Conservation (phyloP, 352 stramenopile genomes). For the Pelagophyceae sp. region DNA sequence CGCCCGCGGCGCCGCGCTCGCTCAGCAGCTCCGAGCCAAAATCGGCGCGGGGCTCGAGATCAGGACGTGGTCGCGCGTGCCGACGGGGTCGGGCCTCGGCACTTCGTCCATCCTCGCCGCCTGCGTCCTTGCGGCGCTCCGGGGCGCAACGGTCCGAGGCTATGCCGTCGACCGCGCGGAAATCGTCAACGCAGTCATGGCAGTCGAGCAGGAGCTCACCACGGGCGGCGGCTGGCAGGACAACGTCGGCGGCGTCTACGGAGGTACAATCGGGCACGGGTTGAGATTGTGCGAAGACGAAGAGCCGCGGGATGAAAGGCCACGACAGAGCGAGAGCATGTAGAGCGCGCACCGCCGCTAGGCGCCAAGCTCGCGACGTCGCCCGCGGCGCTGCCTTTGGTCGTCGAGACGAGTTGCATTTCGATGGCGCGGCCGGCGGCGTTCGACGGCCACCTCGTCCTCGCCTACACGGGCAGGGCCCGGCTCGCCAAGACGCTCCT, state of each 20-base stretch:
- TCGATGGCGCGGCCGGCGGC: neutral
- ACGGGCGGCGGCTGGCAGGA: slow-evolving; percentile 64
- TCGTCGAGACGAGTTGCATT: slow-evolving; percentile 31
- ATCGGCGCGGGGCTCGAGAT: slow-evolving; percentile 46
- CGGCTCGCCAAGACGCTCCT: slow-evolving; percentile 52
- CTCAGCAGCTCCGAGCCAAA: slow-evolving; percentile 41
- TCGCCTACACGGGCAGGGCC: slow-evolving; percentile 46
- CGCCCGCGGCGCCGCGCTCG: slow-evolving; percentile 29
- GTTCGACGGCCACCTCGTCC: slow-evolving; percentile 34
- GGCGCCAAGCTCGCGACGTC: slow-evolving; percentile 45
- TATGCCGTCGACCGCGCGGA: slow-evolving; percentile 27
- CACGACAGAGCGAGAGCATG: too few relatives aligned
- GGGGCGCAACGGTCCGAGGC: slow-evolving; percentile 21
- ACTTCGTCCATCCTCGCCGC: slow-evolving; percentile 53
- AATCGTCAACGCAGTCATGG: slow-evolving; percentile 47
- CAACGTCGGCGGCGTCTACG: slow-evolving; percentile 48
- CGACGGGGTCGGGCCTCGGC: slow-evolving; percentile 54
- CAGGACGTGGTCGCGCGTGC: slow-evolving; percentile 45
- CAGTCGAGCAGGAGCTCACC: slow-evolving; percentile 54
- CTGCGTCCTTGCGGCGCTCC: slow-evolving; percentile 44
- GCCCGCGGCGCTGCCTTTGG: slow-evolving; percentile 34
- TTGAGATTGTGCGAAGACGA: too few relatives aligned
- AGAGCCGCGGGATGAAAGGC: too few relatives aligned
- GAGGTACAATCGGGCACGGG: too few relatives aligned
- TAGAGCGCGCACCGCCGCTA: too few relatives aligned